A percentile compares a stretch with the other conserved stretches of the same genome.
These are phyloP conservation scores for Amylostereum chailletii DNA, from an alignment of 1,284 basidiomycete species.

Conservation along the genomic window DNA sequence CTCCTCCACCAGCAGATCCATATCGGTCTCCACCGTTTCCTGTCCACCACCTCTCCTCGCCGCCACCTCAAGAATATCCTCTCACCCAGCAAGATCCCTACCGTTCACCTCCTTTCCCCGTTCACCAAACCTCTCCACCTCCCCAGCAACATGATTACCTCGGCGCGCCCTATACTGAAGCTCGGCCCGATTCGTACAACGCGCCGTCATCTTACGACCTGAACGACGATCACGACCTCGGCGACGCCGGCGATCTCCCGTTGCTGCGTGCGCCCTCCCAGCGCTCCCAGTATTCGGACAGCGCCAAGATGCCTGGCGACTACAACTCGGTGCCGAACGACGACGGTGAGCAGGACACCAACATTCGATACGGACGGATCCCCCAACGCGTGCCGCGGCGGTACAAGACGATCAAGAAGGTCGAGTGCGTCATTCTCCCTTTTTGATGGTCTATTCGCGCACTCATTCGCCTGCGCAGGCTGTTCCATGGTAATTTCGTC, in stretches of 20 bases:
- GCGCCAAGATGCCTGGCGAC: slow-evolving; percentile 28
- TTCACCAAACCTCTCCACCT: not conserved
- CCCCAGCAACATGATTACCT: not conserved
- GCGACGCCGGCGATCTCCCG: slow-evolving; percentile 56
- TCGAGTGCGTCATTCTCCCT: slow-evolving; percentile 46
- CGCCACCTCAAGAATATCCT: slow-evolving; percentile 1
- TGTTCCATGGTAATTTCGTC: slow-evolving; percentile 91
- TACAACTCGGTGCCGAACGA: slow-evolving; percentile 28
- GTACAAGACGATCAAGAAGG: slow-evolving; percentile 79
- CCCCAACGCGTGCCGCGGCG: slow-evolving; percentile 80
- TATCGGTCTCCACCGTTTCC: not conserved
- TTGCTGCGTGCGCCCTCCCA: slow-evolving; percentile 30
- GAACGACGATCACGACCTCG: slow-evolving; percentile 31
- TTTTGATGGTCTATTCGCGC: slow-evolving; percentile 25
- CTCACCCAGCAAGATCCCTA: not conserved
- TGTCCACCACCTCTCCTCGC: slow-evolving; percentile 2
- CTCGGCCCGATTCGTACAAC: not conserved
- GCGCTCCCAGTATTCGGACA: slow-evolving; percentile 26
- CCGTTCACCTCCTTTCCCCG: not conserved
- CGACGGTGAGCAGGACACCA: slow-evolving; percentile 34
- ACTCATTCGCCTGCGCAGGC: slow-evolving; percentile 25
- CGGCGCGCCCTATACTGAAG: slow-evolving; percentile 1
- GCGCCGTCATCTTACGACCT: slow-evolving; percentile 23
- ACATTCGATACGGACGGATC: slow-evolving; percentile 77
- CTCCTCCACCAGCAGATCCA: slow-evolving; percentile 3